These are phyloP conservation scores for Pachyrhizus erosus DNA, from an alignment of 306 rosid species.

Conservation along the genomic window DNA sequence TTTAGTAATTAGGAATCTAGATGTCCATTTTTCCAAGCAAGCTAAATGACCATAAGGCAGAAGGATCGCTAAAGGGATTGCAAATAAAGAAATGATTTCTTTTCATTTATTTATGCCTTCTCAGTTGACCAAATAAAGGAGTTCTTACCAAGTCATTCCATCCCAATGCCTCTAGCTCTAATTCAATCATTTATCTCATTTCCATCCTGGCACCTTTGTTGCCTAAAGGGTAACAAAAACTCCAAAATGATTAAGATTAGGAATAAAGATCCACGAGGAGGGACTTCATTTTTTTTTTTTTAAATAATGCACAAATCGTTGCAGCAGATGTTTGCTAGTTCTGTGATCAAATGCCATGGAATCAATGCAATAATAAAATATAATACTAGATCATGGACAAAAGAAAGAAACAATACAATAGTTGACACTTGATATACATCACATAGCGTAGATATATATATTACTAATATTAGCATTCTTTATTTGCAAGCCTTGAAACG, in stretches of 20 bases:
- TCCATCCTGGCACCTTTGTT: slow-evolving; percentile 63
- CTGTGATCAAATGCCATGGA: slow-evolving; percentile 63
- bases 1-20: slow-evolving; percentile 41
- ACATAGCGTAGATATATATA: background rate
- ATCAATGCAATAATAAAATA: slow-evolving; percentile 57
- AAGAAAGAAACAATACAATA: background rate
- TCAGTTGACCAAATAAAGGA: slow-evolving; percentile 38
- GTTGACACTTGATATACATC: background rate
- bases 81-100: slow-evolving; percentile 27
- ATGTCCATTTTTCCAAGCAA: slow-evolving; percentile 45
- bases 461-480: background rate
- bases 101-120: background rate
- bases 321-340: slow-evolving; percentile 56
- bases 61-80: slow-evolving; percentile 31
- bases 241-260: slow-evolving; percentile 47
- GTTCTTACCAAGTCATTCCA: slow-evolving; percentile 50
- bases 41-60: slow-evolving; percentile 31
- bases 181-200: slow-evolving; percentile 55
- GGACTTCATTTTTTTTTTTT: slow-evolving; percentile 40
- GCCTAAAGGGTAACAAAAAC: slow-evolving; percentile 45
- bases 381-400: background rate
- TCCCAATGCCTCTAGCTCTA: no score
- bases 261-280: slow-evolving; percentile 43
- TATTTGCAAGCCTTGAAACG: background rate
- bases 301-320: slow-evolving; percentile 60